Base-by-base conservation (phyloP, 805 yeast genomes). In the Cyberlindnera mycetangii region DNA sequence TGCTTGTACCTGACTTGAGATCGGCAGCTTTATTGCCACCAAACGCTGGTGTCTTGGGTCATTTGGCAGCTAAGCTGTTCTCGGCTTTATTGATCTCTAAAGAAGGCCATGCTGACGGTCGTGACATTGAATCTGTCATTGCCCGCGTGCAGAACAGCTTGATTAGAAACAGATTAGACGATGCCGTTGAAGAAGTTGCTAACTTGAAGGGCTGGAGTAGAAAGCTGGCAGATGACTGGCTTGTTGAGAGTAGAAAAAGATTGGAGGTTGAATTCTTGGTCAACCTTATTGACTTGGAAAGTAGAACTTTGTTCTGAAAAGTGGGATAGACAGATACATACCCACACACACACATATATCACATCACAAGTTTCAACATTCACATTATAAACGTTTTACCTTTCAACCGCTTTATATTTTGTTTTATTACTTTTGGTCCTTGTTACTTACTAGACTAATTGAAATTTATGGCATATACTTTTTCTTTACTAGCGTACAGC, bases 21-120 rank as follows among this genome's bases (percentile, higher is more conserved):
- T 79, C 89, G 24, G 90, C 95, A 7, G 81, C 97, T 5, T 70
- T 93, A 55, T 77, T 90, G 50, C 97, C 98, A 44, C 95, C 95
- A 55, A 87, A 92, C 60, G 96, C 99, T 20, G 99, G 99, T 60
- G 76, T 93, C 43, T 77, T 92, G 56, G 98, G 97, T 24, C 97
- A 93, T 66, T 64, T 89, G 34, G 76, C 95, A 7, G 90, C 98
- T 15, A 72, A 75, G 53, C 44, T 89, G 8, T 85, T 90, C 61
- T 84, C 95, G 28, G 78, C 76, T 55, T 74, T 90, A 49, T 74
- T 92, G 58, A 75, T 88, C 57, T 74, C 85, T 22, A 93, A 89
- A 62, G 71, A 77, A 49, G 98, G 98, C 36, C 68, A 79, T 46
- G 89, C 95, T 14, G 67, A 70, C 35, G 95, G 95, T 35, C 80